Base-by-base conservation (phyloP, 2,329 filamentous ascomycete species). In the Colletotrichum echinochloae region DNA sequence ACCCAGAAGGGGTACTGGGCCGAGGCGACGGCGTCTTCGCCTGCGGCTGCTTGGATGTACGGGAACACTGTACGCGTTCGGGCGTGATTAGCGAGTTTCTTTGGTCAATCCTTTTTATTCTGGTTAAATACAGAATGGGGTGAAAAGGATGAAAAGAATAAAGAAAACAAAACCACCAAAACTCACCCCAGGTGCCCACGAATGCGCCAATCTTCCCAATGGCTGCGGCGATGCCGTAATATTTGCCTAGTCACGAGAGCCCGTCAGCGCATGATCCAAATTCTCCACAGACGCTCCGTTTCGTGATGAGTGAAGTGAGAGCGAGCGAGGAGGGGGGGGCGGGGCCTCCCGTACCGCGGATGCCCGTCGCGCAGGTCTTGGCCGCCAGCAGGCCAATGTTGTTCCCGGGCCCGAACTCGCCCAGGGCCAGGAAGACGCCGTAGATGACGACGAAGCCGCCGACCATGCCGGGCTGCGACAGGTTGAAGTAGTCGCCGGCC, bases 1-100 rank as follows among this genome's bases (percentile, higher is more conserved):
- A 98, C 93, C 80, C 90, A 97, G 83, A 97, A 98, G 0, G 94
- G 94, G 74, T 97, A 94, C 78, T 97, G 94, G 0, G 93, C 93
- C 6, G 86, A 85, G 26, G 88, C 85, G 26, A 87, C 81, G 0
- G 81, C 80, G 63, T 86, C 83, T 65, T 84, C 77, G 1, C 86
- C 86, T 11, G 88, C 90, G 0, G 88, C 90, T 0, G 86, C 87
- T 60, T 89, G 85, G 66, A 94, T 91, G 70, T 94, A 88, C 0
- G 92, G 91, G 77, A 96, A 94, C 16, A 96, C 90, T 70, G 16
- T 9, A 3, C 20, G 20, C 20, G 52, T 14, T 8, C 18, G 33
- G 16, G 18, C 5, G 49, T 16, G 7, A 18, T 41, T 20, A 30
- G 37, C 26, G n/a, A n/a, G n/a, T n/a, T n/a, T n/a, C n/a, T n/a